A percentile compares a stretch with the other conserved stretches of the same genome.
Conservation (phyloP, 169 alveolate species). For the Plasmodium adleri region DNA sequence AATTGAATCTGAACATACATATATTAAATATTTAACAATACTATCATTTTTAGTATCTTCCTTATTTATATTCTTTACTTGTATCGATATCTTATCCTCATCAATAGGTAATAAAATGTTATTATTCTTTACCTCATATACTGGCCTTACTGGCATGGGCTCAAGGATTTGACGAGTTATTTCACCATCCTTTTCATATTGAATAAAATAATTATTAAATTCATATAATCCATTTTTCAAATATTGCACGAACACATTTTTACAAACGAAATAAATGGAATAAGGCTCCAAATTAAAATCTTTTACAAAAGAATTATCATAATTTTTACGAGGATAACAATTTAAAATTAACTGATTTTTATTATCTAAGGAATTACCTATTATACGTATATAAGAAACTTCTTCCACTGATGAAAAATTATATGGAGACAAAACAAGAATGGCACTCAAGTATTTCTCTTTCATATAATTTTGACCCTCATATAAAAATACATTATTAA, state of each 20-base stretch:
- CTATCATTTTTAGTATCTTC: background rate
- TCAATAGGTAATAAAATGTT: background rate
- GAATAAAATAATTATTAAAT: constrained; percentile 44
- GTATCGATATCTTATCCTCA: background rate
- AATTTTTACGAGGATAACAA: constrained; percentile 43
- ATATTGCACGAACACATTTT: constrained; percentile 2
- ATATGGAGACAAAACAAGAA: constrained; percentile 33
- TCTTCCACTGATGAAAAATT: constrained; percentile 10
- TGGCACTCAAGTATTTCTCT: constrained; percentile 32
- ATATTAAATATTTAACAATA: constrained; percentile 1
- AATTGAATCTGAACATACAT: constrained; percentile 2
- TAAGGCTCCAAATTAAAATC: constrained; percentile 18
- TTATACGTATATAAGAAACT: constrained; percentile 16
- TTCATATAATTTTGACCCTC: constrained; percentile 20
- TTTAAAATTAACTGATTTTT: constrained; percentile 16
- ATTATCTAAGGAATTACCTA: constrained; percentile 45
- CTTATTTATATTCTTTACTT: background rate
- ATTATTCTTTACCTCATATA: constrained; percentile 32
- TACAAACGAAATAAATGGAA: constrained; percentile 52
- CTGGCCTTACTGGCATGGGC: constrained; percentile 49
- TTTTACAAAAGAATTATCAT: constrained; percentile 5
- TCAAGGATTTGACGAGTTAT: constrained; percentile 11
- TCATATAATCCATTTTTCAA: constrained; percentile 41
- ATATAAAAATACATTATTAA: constrained; percentile 47
- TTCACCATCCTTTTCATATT: background rate